Conservation (phyloP, 2,329 filamentous ascomycete species). For the Penicillium fuscoglaucum region DNA sequence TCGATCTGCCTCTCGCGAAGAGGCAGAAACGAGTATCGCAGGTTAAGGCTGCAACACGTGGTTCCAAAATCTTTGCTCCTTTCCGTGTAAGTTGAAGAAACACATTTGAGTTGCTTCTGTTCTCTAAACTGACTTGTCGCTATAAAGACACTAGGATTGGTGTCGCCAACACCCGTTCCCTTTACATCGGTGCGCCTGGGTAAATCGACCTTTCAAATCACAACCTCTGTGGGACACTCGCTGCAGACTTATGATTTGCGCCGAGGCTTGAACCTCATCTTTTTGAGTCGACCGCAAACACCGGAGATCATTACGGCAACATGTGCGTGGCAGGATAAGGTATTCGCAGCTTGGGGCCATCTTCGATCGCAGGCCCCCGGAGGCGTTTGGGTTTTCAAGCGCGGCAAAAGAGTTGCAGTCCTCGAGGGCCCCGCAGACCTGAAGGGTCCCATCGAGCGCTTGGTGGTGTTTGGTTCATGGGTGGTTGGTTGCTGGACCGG, state of each 20-base stretch:
- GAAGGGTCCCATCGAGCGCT: constrained; percentile 69
- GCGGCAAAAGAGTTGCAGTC: constrained; percentile 80
- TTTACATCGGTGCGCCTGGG: constrained; percentile 87
- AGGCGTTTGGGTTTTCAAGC: constrained; percentile 88
- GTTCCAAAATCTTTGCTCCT: constrained; percentile 86
- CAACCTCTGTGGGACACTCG: constrained; percentile 84
- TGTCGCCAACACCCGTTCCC: constrained; percentile 85
- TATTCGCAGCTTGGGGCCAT: constrained; percentile 88
- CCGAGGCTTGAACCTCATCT: constrained; percentile 85
- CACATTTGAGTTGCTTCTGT: constrained; percentile 6
- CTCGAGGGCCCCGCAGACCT: constrained; percentile 65
- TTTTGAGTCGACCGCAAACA: constrained; percentile 88
- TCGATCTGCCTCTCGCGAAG: constrained; percentile 68
- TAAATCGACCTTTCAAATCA: constrained; percentile 95
- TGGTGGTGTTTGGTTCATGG: constrained; percentile 88
- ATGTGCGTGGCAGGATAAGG: constrained; percentile 78
- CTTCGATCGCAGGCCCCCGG: constrained; percentile 40
- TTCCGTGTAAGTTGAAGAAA: constrained; percentile 69
- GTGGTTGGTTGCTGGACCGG: constrained; percentile 76
- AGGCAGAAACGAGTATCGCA: constrained; percentile 64
- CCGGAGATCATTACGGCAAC: constrained; percentile 83
- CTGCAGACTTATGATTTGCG: constrained; percentile 96
- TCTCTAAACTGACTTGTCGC: constrained; percentile 6
- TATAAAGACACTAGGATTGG: constrained; percentile 79
- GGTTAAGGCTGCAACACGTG: constrained; percentile 45